Conservation (phyloP, 2,329 filamentous ascomycete genomes). For the Colletotrichum neosansevieriae region DNA sequence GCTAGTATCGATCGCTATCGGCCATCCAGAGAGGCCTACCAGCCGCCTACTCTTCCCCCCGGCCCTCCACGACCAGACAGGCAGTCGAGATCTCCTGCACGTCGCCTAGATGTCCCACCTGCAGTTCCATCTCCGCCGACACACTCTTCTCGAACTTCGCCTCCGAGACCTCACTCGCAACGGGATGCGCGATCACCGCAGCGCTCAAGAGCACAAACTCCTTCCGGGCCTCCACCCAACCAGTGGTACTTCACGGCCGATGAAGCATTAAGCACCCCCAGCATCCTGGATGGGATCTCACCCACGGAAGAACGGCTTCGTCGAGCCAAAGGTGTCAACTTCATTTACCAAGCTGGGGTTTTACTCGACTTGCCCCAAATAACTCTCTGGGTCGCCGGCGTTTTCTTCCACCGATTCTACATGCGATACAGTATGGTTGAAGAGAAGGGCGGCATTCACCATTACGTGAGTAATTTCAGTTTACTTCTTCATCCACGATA, state of each 20-base stretch:
- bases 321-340: conserved; percentile 93
- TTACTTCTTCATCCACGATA: neutral
- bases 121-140: conserved; percentile 72
- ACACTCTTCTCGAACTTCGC: conserved; percentile 66
- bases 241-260: conserved; percentile 94
- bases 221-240: conserved; percentile 53
- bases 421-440: conserved; percentile 89
- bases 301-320: conserved; percentile 82
- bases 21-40: conserved; percentile 68
- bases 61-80: conserved; percentile 54
- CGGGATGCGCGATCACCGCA: conserved; percentile 58
- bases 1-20: conserved; percentile 72
- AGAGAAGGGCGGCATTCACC: conserved; percentile 83
- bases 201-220: conserved; percentile 34
- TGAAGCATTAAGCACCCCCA: conserved; percentile 86
- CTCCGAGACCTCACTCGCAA: conserved; percentile 61
- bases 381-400: conserved; percentile 89
- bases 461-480: conserved; percentile 74
- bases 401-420: conserved; percentile 96
- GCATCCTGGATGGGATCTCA: conserved; percentile 83
- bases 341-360: conserved; percentile 94
- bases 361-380: conserved; percentile 92
- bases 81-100: conserved; percentile 62
- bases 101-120: conserved; percentile 68
- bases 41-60: conserved; percentile 61